A percentile compares a stretch with the other conserved stretches of the same genome.
Conservation (phyloP, 148 eudicot species). For the Suaeda aralocaspica region DNA sequence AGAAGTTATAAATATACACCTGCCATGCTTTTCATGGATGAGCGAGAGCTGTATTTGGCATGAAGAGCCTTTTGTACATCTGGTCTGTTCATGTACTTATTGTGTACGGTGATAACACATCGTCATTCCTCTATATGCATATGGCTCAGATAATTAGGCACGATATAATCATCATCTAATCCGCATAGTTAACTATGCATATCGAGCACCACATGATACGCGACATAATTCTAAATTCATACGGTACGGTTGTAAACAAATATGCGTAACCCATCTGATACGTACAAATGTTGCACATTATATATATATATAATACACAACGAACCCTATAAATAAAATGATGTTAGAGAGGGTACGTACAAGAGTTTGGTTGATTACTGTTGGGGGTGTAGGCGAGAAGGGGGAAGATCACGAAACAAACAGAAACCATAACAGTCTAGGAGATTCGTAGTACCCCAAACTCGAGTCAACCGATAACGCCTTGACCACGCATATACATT, state of each 20-base stretch:
- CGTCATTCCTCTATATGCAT: constrained; percentile 29
- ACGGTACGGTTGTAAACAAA: too few species aligned
- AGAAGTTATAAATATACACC: too few species aligned
- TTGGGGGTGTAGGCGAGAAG: constrained; percentile 4
- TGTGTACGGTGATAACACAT: constrained; percentile 28
- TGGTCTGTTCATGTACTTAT: constrained; percentile 27
- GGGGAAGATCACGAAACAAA: constrained; percentile 12
- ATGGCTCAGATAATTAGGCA: too few species aligned
- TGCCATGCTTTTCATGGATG: constrained; percentile 34
- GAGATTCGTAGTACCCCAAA: constrained; percentile 33
- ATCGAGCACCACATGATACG: too few species aligned
- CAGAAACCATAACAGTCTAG: constrained; percentile 30
- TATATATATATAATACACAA: not conserved
- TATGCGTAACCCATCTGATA: too few species aligned
- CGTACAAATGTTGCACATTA: not conserved
- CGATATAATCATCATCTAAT: too few species aligned
- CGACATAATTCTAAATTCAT: too few species aligned
- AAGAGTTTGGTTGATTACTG: constrained; percentile 17
- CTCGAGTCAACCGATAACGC: constrained; percentile 40
- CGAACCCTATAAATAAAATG: too few species aligned
- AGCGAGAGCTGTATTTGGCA: constrained; percentile 23
- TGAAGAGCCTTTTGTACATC: constrained; percentile 41
- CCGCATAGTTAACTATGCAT: too few species aligned
- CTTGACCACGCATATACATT: constrained; percentile 26
- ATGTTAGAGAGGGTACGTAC: constrained; percentile 5